Evolutionary conservation across 768 basidiomycete genomes (phyloP).

Genomic region (Suillus alpinus): DNA sequence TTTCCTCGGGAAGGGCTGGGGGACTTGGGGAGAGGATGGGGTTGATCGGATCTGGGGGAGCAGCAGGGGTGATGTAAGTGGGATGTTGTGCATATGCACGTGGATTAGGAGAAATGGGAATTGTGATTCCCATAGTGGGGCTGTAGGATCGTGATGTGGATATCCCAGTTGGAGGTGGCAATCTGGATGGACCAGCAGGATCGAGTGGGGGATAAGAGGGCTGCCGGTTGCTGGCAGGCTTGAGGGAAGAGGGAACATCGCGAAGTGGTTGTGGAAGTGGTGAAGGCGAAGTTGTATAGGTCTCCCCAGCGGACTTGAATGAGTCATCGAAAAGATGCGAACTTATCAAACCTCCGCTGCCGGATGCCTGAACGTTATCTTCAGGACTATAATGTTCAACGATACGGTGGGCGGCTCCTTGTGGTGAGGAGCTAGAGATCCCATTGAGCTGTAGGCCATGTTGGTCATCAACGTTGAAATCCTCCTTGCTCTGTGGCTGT

Average conservation of each 20-base stretch:
- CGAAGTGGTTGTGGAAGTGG: conserved; percentile 17
- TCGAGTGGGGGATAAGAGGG: conserved; percentile 41
- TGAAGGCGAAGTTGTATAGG: conserved; percentile 20
- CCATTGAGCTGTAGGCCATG: conserved; percentile 36
- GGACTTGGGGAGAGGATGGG: conserved; percentile 58
- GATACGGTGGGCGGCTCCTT: conserved; percentile 43
- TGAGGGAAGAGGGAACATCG: conserved; percentile 32
- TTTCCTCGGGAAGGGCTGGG: conserved; percentile 63
- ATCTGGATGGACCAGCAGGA: conserved; percentile 29
- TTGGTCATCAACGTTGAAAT: conserved; percentile 18
- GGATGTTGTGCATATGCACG: conserved; percentile 73
- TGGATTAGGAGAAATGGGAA: conserved; percentile 64
- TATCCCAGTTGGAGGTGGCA: conserved; percentile 53
- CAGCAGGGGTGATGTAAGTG: conserved; percentile 64
- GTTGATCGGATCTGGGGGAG: conserved; percentile 55
- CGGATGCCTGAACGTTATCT: conserved; percentile 28
- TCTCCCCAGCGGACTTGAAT: conserved; percentile 31
- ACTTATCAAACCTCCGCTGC: conserved; percentile 23
- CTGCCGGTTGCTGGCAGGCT: conserved; percentile 45
- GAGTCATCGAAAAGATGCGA: conserved; percentile 27
- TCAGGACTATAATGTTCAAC: conserved; percentile 54
- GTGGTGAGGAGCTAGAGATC: conserved; percentile 45
- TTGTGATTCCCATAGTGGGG: conserved; percentile 38
- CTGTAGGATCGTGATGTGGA: conserved; percentile 56
- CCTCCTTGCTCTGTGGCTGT: conserved; percentile 21